Evolutionary conservation across 75 land plant species (phyloP).

Genomic region (Cunninghamia lanceolata): DNA sequence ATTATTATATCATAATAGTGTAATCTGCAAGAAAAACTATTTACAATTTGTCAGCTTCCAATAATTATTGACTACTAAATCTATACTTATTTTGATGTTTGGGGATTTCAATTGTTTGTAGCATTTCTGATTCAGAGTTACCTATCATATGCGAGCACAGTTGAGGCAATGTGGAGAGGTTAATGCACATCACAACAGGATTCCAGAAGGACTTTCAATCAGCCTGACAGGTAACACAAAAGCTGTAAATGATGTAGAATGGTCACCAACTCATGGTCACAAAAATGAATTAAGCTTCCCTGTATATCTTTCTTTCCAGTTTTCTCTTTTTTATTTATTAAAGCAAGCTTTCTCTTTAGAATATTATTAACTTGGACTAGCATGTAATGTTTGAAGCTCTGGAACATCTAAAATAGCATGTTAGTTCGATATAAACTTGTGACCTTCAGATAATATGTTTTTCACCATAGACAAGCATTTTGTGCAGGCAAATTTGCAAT

Average conservation of each 20-base stretch:
- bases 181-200: not conserved
- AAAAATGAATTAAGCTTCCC: not conserved
- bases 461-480: too few species aligned
- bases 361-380: not conserved
- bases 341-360: not conserved
- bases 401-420: not conserved
- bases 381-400: not conserved
- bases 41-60: not conserved
- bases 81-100: not conserved
- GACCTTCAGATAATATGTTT: too few species aligned
- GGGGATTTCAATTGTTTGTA: slow-evolving; percentile 27
- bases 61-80: not conserved
- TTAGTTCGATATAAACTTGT: not conserved
- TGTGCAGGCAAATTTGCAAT: not conserved
- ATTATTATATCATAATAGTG: too few species aligned
- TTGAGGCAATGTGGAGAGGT: slow-evolving; percentile 20
- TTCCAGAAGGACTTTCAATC: slow-evolving; percentile 25
- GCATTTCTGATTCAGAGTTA: slow-evolving; percentile 41
- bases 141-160: slow-evolving; percentile 30
- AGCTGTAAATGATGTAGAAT: slow-evolving; percentile 65
- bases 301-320: not conserved
- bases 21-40: not conserved
- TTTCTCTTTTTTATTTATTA: not conserved
- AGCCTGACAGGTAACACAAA: slow-evolving; percentile 46
- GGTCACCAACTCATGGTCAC: slow-evolving; percentile 56